These are phyloP conservation scores for Cyclotella choctawhatcheeana DNA, from an alignment of 108 stramenopile genomes.

Conservation along the genomic window DNA sequence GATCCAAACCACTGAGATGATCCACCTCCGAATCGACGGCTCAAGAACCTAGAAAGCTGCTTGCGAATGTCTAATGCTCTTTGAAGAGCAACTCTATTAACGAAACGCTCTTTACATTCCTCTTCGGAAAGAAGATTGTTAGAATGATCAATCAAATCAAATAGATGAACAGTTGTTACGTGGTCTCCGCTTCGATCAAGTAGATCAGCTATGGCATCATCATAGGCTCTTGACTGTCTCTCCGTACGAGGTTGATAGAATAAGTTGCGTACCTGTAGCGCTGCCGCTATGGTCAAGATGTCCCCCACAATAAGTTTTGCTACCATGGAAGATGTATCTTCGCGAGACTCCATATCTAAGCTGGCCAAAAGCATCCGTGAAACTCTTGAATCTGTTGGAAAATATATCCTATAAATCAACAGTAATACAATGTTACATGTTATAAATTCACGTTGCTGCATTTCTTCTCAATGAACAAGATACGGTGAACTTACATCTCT, in stretches of 20 bases:
- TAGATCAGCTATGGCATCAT: constrained; percentile 85
- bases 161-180: constrained; percentile 86
- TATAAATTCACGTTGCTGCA: not conserved
- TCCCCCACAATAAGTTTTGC: constrained; percentile 67
- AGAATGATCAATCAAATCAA: constrained; percentile 71
- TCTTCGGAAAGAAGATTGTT: constrained; percentile 65
- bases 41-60: constrained; percentile 75
- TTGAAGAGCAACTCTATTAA: constrained; percentile 77
- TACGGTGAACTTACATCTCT: constrained; percentile 56
- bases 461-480: not conserved
- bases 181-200: constrained; percentile 91
- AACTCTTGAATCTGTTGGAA: constrained; percentile 84
- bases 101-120: constrained; percentile 82
- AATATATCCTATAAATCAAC: constrained; percentile 52
- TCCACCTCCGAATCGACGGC: constrained; percentile 53
- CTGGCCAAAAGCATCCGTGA: constrained; percentile 84
- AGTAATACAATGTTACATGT: not conserved
- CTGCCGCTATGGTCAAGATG: constrained; percentile 88
- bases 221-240: constrained; percentile 70
- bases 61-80: constrained; percentile 75
- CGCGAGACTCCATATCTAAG: constrained; percentile 49
- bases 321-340: constrained; percentile 41
- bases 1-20: constrained; percentile 39
- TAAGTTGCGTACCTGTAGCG: constrained; percentile 81
- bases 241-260: constrained; percentile 75